These are phyloP conservation scores for Herpotrichia juniperi DNA, from an alignment of 2,329 filamentous ascomycete species.

Conservation along the genomic window DNA sequence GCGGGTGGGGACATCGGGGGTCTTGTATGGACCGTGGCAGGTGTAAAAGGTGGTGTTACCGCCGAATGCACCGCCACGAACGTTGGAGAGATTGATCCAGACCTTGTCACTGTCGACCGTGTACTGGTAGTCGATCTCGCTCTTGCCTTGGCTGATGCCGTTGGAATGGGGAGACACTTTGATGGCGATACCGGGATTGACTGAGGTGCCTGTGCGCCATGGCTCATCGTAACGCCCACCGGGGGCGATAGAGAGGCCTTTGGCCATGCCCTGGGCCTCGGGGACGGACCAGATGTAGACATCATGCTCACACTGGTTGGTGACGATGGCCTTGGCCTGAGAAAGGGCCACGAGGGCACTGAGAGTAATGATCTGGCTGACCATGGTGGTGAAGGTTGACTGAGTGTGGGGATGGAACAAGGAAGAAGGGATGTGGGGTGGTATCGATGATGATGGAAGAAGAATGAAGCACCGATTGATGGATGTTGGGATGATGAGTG, in stretches of 20 bases:
- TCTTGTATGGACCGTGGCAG: constrained; percentile 18
- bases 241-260: constrained; percentile 22
- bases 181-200: constrained; percentile 30
- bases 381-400: constrained; percentile 17
- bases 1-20: constrained; percentile 15
- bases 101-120: constrained; percentile 24
- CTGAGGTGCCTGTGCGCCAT: constrained; percentile 23
- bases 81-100: constrained; percentile 22
- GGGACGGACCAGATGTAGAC: constrained; percentile 34
- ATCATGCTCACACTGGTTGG: constrained; percentile 26
- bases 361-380: constrained; percentile 16
- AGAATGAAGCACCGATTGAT: constrained; percentile 17
- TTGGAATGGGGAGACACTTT: constrained; percentile 29
- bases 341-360: constrained; percentile 24
- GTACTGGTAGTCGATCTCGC: constrained; percentile 34
- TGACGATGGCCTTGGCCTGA: constrained; percentile 33
- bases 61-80: constrained; percentile 21
- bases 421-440: constrained; percentile 3
- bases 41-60: constrained; percentile 22
- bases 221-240: constrained; percentile 28
- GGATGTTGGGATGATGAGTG: constrained; percentile 18
- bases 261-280: constrained; percentile 11
- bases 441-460: constrained; percentile 8
- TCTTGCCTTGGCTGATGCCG: constrained; percentile 22
- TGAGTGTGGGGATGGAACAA: constrained; percentile 4